Base-by-base conservation (phyloP, 306 rosid genomes). In the Castanea mollissima region DNA sequence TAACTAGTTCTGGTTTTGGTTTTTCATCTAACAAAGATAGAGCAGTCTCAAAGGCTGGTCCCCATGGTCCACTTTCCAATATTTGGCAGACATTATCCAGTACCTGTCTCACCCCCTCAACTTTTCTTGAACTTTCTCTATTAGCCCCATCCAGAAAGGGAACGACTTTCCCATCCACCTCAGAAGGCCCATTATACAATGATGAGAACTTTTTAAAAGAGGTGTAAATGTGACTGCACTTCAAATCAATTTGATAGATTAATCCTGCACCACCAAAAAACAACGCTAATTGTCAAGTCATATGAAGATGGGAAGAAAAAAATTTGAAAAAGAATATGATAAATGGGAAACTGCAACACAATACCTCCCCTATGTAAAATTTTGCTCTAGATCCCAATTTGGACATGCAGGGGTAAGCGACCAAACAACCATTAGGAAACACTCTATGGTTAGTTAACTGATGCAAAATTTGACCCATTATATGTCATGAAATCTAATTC, bases 41-140 rank as follows among this genome's bases (percentile, higher is more conserved):
- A 41, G 89, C 86, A 81, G 84, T 83, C 91, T 92, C 95, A 57
- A 91, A n/a, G 18, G 83, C 62, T 55, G 91, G 91, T 77, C 90
- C 97, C 97, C 93, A 90, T 49, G 91, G 83, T 82, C 85, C 79
- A 58, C 84, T 19, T 57, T 88, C 99, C 91, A 95, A 83, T 6
- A 90, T 82, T 65, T 51, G 87, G 80, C 97, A 92, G 29, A 86
- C 87, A 74, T 88, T 89, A 79, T 87, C 82, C 49, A 91, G 91
- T 58, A 78, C 63, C 18, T 76, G 90, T 76, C 89, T 86, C 71
- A 75, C 79, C 70, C 75, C 81, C 63, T 85, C 87, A 35, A 49
- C 52, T 81, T 83, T 90, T 73, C 73, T 34, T 41, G 84, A 72
- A 74, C 62, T 65, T 34, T 83, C 84, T 52, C 71, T 65, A 76